Evolutionary conservation across 2,329 filamentous ascomycete species (phyloP), one percentile per base, ranked within the genome.

Genomic region (Cryphonectria carpinicola): DNA sequence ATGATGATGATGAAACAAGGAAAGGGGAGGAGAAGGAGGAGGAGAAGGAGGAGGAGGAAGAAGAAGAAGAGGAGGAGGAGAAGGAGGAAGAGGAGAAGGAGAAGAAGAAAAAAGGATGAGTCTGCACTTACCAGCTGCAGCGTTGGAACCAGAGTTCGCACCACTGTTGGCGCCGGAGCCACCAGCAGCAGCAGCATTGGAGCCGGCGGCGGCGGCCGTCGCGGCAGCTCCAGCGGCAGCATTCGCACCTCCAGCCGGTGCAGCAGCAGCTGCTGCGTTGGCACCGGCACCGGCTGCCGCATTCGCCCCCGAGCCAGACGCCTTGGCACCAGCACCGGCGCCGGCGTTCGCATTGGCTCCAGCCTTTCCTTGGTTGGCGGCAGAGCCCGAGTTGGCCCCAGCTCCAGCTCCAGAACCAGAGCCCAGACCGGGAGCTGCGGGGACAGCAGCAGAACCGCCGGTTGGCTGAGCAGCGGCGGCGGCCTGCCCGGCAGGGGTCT

Each of bases 121-220:
- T 25, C 8, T 61, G 56, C 32, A 22, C 58, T 61, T 61, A 61
- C 58, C 58, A 39, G 19, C 58, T 22, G 58, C 32, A 39, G 58
- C 32, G 22, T 19, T 22, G 35, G 58, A 37, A 22, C 32, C 58
- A 61, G 58, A 35, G 58, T 37, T 61, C 17, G 58, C 32, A 22
- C 58, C 56, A 10, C 25, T 28, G 56, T 60, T 60, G 11, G 56
- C 25, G 28, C 56, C 56, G 14, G 56, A 35, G 32, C 6, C 56
- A 17, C 14, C 56, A 22, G 56, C 56, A 39, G 37, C 37, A 39
- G 8, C 52, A 28, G 52, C 52, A 25, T 56, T 25, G n/a, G 52
- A 22, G n/a, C 52, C 52, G n/a, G 52, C 19, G 25, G 6, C 52
- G 10, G 52, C 52, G 25, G 37, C 37, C 37, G 22, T 56, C n/a